Conservation (phyloP, 345 rosid species). For the Arabis hirsuta region DNA sequence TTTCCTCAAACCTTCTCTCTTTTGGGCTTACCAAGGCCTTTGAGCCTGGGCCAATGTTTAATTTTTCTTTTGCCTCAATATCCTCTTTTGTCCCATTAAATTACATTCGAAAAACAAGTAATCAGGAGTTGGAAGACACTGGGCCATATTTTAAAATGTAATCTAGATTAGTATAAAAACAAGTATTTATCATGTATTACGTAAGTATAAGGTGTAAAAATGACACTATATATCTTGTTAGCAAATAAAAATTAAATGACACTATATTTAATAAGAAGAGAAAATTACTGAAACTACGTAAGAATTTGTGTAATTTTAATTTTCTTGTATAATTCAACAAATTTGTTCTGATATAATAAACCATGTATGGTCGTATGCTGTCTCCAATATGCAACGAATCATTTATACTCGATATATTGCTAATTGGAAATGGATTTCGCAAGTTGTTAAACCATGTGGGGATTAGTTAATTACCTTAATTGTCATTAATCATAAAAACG, state of each 20-base stretch:
- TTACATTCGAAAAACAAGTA: not conserved
- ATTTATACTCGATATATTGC: not conserved
- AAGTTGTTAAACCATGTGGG: no score
- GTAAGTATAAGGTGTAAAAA: no score
- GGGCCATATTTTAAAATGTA: not conserved
- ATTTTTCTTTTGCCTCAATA: not conserved
- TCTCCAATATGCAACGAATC: not conserved
- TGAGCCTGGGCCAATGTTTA: conserved; percentile 7
- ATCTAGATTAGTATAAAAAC: not conserved
- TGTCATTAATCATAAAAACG: no score
- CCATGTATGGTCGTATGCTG: not conserved
- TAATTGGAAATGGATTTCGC: conserved; percentile 8
- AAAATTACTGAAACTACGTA: no score
- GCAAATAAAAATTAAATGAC: not conserved
- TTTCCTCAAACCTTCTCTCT: not conserved
- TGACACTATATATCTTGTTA: no score
- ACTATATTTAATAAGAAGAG: not conserved
- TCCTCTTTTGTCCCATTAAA: not conserved
- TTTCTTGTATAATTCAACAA: not conserved
- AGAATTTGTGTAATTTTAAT: no score
- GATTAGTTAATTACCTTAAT: no score
- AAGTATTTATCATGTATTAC: not conserved
- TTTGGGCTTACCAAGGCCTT: conserved; percentile 19
- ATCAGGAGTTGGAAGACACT: not conserved
- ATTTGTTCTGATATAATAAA: not conserved